Conservation (phyloP, 2,329 filamentous ascomycete genomes). For the Beauveria bassiana region DNA sequence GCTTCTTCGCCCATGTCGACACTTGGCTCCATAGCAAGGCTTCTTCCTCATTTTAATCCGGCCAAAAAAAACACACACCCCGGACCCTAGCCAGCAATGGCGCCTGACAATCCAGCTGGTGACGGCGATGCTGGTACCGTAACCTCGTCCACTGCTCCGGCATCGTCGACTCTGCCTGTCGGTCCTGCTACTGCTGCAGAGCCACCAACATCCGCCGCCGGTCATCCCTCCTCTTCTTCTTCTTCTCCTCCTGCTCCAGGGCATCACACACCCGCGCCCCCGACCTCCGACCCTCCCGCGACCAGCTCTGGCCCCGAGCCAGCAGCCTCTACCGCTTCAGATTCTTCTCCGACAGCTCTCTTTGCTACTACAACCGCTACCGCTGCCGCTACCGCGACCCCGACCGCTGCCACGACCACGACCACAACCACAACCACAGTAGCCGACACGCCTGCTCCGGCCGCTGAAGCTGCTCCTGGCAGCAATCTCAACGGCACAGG, state of each 20-base stretch:
- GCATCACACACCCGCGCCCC: not conserved
- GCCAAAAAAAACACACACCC: conserved; percentile 6
- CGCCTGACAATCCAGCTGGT: conserved; percentile 6
- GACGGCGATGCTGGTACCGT: conserved; percentile 7
- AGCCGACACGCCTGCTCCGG: not conserved
- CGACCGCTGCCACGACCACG: not conserved
- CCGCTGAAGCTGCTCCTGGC: not conserved
- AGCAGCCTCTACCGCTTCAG: not conserved
- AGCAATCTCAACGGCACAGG: not conserved
- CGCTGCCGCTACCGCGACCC: not conserved
- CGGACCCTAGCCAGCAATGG: conserved; percentile 10
- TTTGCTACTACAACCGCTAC: not conserved
- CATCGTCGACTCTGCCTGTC: conserved; percentile 7
- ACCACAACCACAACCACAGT: not conserved
- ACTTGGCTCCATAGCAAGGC: conserved; percentile 9
- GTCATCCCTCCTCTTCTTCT: conserved; percentile 7
- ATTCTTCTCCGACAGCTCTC: not conserved
- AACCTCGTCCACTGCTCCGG: conserved; percentile 1
- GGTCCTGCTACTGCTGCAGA: conserved; percentile 10
- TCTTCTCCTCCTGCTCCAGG: conserved; percentile 3
- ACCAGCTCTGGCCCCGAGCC: not conserved
- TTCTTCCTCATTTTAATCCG: conserved; percentile 10
- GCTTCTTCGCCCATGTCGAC: conserved; percentile 9
- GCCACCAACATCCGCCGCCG: not conserved
- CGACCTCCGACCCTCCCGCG: not conserved